Evolutionary conservation across 192 early-diverging fungal genomes (phyloP).

Genomic region (Podila verticillata): DNA sequence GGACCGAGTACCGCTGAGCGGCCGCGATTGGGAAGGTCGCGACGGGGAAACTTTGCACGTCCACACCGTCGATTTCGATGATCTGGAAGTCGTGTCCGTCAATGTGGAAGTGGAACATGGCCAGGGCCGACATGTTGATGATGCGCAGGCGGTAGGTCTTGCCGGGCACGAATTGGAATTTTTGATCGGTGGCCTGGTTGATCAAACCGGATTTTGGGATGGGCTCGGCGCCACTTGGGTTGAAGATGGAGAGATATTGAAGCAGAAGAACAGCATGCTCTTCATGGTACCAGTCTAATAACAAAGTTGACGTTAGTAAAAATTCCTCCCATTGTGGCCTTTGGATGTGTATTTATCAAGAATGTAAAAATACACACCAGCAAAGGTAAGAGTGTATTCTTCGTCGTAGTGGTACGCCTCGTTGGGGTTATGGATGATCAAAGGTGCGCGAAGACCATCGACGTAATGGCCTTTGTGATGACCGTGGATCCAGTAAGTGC

Average conservation of each 20-base stretch:
- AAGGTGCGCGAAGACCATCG: slow-evolving; percentile 71
- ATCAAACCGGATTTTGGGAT: slow-evolving; percentile 72
- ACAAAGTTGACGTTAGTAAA: neutral
- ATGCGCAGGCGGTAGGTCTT: slow-evolving; percentile 83
- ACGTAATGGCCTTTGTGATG: slow-evolving; percentile 72
- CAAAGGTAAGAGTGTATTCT: slow-evolving; percentile 63
- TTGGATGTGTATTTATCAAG: neutral
- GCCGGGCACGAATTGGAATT: slow-evolving; percentile 66
- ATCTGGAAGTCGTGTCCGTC: slow-evolving; percentile 78
- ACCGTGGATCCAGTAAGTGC: slow-evolving; percentile 77
- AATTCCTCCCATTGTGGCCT: neutral
- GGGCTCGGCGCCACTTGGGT: slow-evolving; percentile 82
- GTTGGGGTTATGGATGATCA: slow-evolving; percentile 66
- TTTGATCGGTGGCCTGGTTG: slow-evolving; percentile 52
- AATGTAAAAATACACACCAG: slow-evolving; percentile 70
- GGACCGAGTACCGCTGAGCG: slow-evolving; percentile 73
- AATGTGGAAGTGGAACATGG: slow-evolving; percentile 77
- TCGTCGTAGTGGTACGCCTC: slow-evolving; percentile 62
- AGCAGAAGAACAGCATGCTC: slow-evolving; percentile 58
- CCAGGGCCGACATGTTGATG: slow-evolving; percentile 75
- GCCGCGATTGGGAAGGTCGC: slow-evolving; percentile 56
- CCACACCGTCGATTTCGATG: slow-evolving; percentile 77
- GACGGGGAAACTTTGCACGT: slow-evolving; percentile 47
- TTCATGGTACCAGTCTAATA: slow-evolving; percentile 67
- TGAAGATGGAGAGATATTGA: slow-evolving; percentile 71